Percentiles rank a stretch among this genome's conserved stretches.
These are phyloP conservation scores for Lolium perenne DNA, from an alignment of 176 grass and related monocot species.

Conservation along the genomic window DNA sequence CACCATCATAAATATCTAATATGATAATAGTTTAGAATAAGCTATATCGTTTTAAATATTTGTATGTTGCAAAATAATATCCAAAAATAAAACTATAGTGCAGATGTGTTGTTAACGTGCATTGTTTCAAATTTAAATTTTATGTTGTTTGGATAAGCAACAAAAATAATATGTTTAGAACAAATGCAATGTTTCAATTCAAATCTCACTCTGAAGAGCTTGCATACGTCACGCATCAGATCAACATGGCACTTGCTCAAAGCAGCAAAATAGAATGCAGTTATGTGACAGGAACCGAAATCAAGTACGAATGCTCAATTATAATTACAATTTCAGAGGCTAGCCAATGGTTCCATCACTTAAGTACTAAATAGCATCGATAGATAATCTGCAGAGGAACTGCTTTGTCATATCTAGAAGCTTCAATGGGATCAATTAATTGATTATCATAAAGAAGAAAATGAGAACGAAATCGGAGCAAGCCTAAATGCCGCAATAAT, in stretches of 20 bases:
- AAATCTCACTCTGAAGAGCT: not conserved
- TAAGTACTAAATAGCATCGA: slow-evolving; percentile 44
- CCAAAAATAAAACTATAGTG: no score
- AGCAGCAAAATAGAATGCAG: not conserved
- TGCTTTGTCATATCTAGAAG: slow-evolving; percentile 40
- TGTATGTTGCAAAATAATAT: no score
- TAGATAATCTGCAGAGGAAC: slow-evolving; percentile 47
- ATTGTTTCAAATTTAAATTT: not conserved
- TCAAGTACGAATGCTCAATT: slow-evolving; percentile 31
- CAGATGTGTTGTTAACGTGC: not conserved
- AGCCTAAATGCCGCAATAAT: slow-evolving; percentile 56
- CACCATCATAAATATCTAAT: no score
- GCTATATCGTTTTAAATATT: no score
- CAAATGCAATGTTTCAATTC: not conserved
- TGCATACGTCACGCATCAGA: not conserved
- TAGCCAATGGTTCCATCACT: slow-evolving; percentile 43
- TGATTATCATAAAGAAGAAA: slow-evolving; percentile 13
- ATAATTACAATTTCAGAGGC: slow-evolving; percentile 61
- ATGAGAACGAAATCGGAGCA: slow-evolving; percentile 9
- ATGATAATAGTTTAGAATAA: no score
- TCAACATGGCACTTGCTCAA: slow-evolving; percentile 10
- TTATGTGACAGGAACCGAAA: not conserved
- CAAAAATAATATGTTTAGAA: not conserved
- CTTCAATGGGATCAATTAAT: slow-evolving; percentile 41
- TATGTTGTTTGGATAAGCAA: not conserved